A percentile compares a stretch with the other conserved stretches of the same genome.
phyloP scores from a whole-genome alignment of 179 eudicot species.

The Spergularia azorica region DNA sequence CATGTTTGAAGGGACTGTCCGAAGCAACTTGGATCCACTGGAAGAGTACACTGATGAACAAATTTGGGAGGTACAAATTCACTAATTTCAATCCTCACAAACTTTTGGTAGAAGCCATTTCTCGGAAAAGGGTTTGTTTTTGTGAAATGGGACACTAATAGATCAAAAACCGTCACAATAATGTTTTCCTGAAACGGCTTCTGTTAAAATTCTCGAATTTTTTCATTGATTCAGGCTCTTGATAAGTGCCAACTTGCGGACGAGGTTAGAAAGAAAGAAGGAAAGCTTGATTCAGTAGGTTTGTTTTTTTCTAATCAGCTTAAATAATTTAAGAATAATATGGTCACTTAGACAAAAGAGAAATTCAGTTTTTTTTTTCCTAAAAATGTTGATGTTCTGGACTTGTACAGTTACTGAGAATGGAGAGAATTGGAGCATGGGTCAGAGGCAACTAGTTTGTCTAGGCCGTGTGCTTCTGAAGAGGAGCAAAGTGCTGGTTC shows the following conservation, averaged over 20 bases:
- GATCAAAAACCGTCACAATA: too few species aligned
- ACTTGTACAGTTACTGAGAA: too few species aligned
- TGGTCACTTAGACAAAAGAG: too few species aligned
- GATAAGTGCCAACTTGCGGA: conserved; percentile 70
- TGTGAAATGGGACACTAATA: not conserved
- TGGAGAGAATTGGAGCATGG: conserved; percentile 64
- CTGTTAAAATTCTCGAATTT: not conserved
- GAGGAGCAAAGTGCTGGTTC: conserved; percentile 54
- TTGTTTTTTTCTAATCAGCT: not conserved
- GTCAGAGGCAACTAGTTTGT: conserved; percentile 62
- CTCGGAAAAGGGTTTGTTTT: not conserved
- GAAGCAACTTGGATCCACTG: conserved; percentile 64
- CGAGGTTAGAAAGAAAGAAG: conserved; percentile 55
- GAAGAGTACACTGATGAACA: conserved; percentile 58
- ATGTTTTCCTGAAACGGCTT: too few species aligned
- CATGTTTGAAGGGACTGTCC: conserved; percentile 61
- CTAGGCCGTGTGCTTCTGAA: conserved; percentile 60
- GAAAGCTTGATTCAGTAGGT: conserved; percentile 65
- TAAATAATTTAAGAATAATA: too few species aligned
- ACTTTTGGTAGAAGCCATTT: too few species aligned
- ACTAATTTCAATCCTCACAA: too few species aligned
- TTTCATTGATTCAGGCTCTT: conserved; percentile 41
- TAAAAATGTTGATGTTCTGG: too few species aligned
- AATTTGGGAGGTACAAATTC: conserved; percentile 53
- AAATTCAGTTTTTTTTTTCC: not conserved